A percentile compares a stretch with the other conserved stretches of the same genome.
phyloP scores from a whole-genome alignment of 305 asterid genomes.

The Andrographis paniculata region DNA sequence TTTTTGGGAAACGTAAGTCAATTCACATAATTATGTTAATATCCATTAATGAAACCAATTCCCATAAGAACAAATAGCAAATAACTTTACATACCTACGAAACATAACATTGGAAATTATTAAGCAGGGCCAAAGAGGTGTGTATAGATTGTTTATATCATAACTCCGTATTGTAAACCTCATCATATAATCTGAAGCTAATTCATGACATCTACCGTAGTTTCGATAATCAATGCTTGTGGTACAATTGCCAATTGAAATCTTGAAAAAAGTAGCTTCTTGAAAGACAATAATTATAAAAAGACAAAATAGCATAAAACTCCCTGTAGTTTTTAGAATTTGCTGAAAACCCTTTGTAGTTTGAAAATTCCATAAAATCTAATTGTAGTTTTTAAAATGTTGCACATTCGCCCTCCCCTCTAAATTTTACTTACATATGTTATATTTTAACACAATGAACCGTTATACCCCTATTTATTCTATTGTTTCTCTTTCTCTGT shows the following conservation, averaged over 20 bases:
- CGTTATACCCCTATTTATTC: too few species aligned
- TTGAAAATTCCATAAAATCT: too few species aligned
- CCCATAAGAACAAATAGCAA: slow-evolving; percentile 7
- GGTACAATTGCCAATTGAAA: slow-evolving; percentile 80
- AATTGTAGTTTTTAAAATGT: too few species aligned
- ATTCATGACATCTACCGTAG: slow-evolving; percentile 75
- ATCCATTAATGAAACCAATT: too few species aligned
- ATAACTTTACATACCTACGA: slow-evolving; percentile 58
- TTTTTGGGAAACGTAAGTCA: slow-evolving; percentile 11
- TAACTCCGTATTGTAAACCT: slow-evolving; percentile 91
- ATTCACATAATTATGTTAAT: slow-evolving; percentile 9
- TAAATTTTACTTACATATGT: too few species aligned
- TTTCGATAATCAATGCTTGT: slow-evolving; percentile 77
- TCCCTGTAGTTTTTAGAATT: too few species aligned
- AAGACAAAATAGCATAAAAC: too few species aligned
- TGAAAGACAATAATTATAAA: slow-evolving; percentile 27
- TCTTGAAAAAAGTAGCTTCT: slow-evolving; percentile 85
- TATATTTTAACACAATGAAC: too few species aligned
- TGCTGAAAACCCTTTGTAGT: too few species aligned
- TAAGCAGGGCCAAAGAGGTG: slow-evolving; percentile 65
- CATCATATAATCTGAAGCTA: slow-evolving; percentile 90
- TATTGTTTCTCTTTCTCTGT: too few species aligned
- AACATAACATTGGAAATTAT: slow-evolving; percentile 91
- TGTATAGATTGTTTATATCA: slow-evolving; percentile 71
- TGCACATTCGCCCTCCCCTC: too few species aligned